Evolutionary conservation across 768 basidiomycete genomes (phyloP).

Genomic region (Lentinula edodes): DNA sequence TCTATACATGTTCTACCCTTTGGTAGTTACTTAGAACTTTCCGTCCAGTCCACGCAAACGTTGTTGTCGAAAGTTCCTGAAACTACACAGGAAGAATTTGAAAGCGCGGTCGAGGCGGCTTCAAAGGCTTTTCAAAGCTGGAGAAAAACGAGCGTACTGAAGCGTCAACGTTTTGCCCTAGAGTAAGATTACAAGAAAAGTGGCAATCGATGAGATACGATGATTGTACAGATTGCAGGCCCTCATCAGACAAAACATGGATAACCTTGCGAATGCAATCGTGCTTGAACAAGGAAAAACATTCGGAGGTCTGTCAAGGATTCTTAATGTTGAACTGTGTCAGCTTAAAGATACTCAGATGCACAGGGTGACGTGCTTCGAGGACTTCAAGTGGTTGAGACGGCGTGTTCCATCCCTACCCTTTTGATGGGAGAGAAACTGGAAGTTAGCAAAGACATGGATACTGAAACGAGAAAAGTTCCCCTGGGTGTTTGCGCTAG

Average conservation of each 20-base stretch:
- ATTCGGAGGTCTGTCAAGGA: conserved; percentile 52
- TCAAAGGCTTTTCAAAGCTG: conserved; percentile 83
- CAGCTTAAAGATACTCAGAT: conserved; percentile 40
- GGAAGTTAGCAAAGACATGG: conserved; percentile 91
- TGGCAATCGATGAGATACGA: not conserved
- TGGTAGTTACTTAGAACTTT: not conserved
- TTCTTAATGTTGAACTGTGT: not conserved
- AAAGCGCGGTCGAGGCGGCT: conserved; percentile 77
- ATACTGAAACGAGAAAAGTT: conserved; percentile 78
- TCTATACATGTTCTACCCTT: not conserved
- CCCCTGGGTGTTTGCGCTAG: conserved; percentile 86
- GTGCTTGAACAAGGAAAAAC: conserved; percentile 98
- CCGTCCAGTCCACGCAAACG: conserved; percentile 77
- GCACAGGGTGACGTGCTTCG: conserved; percentile 93
- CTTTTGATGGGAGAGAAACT: conserved; percentile 33
- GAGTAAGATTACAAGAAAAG: conserved; percentile 29
- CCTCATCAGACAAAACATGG: conserved; percentile 78
- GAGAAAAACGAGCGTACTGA: conserved; percentile 80
- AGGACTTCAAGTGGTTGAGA: conserved; percentile 85
- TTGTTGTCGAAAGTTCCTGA: conserved; percentile 87
- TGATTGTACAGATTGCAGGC: conserved; percentile 57
- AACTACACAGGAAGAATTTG: conserved; percentile 76
- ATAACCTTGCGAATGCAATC: conserved; percentile 82
- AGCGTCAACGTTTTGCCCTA: conserved; percentile 81
- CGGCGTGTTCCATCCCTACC: conserved; percentile 74